These are phyloP conservation scores for Metschnikowia colocasiae DNA, from an alignment of 805 yeast species.

Conservation along the genomic window DNA sequence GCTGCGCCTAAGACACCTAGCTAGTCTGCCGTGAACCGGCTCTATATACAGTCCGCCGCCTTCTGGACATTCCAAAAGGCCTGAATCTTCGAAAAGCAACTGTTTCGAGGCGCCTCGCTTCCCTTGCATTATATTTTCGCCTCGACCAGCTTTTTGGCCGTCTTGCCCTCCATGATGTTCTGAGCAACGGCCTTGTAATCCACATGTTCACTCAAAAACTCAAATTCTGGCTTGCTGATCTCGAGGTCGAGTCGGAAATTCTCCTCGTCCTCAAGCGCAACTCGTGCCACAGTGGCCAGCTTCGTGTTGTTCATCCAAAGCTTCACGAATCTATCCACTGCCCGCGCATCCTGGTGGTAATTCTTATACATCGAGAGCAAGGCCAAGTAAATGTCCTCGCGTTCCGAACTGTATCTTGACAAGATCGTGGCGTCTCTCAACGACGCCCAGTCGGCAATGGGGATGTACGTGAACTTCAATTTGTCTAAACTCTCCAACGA, in stretches of 20 bases:
- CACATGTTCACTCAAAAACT: conserved; percentile 26
- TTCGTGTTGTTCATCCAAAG: conserved; percentile 30
- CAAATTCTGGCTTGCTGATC: conserved; percentile 24
- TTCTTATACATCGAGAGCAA: conserved; percentile 26
- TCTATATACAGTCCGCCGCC: neutral
- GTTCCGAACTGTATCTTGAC: conserved; percentile 39
- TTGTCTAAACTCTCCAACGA: conserved; percentile 45
- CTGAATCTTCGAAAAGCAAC: too few species aligned
- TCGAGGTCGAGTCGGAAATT: conserved; percentile 17
- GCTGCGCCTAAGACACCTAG: neutral
- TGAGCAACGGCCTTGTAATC: conserved; percentile 21
- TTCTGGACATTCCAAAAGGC: too few species aligned
- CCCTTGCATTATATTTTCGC: too few species aligned
- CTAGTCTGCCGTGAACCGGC: neutral
- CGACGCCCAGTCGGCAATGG: conserved; percentile 84
- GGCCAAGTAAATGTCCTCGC: conserved; percentile 26
- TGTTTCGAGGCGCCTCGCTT: too few species aligned
- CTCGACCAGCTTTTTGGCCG: neutral
- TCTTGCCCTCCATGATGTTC: neutral
- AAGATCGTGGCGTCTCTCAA: conserved; percentile 70
- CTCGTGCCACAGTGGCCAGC: conserved; percentile 20
- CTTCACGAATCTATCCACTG: conserved; percentile 28
- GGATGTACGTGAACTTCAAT: conserved; percentile 59
- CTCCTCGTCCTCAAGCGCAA: conserved; percentile 21
- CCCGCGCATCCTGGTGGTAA: conserved; percentile 37